Base-by-base conservation (phyloP, 495 filamentous ascomycete genomes). In the Penicillium egyptiacum region DNA sequence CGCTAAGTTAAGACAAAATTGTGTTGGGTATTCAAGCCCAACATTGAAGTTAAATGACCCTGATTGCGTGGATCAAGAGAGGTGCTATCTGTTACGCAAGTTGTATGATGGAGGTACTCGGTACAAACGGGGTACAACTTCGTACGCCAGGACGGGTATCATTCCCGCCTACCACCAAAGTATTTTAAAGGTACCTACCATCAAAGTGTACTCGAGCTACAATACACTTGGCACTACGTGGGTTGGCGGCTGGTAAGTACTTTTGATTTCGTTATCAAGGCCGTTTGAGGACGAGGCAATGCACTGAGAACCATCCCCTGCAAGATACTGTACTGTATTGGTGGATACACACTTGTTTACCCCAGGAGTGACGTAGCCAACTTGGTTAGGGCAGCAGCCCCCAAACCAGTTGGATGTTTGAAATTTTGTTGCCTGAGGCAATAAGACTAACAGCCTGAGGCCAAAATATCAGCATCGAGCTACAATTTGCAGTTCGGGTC, bases 321-420 rank as follows among this genome's bases (percentile, higher is more conserved):
- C 14, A 40, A 23, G 4, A 25, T 26, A 33, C n/a, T 57, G 42
- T 56, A 64, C 42, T 49, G 53, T 63, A 63, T 53, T 25, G 53
- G 53, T 49, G 50, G 47, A 62, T 67, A 68, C 67, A 35, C 28
- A 52, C 56, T 57, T 60, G 63, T 66, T 61, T 68, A 61, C 65
- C 58, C 52, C 50, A 59, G 62, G 58, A 70, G 66, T 74, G 71
- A 74, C 71, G 68, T 74, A 68, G 65, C 37, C 47, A 23, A 17
- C 39, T 45, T 48, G 58, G 55, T 56, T 61, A 67, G 64, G 68
- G 66, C 56, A 30, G 60, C 22, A 45, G 65, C 53, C 68, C 66
- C 66, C 57, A 46, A 56, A 25, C 19, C 40, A 4, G 16, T 5
- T 16, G 12, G 31, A 11, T 31, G 9, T 30, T 5, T 17, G 11